Evolutionary conservation across 768 basidiomycete species (phyloP), one percentile per base, ranked within the genome.

Genomic region (Kwoniella bestiolae): DNA sequence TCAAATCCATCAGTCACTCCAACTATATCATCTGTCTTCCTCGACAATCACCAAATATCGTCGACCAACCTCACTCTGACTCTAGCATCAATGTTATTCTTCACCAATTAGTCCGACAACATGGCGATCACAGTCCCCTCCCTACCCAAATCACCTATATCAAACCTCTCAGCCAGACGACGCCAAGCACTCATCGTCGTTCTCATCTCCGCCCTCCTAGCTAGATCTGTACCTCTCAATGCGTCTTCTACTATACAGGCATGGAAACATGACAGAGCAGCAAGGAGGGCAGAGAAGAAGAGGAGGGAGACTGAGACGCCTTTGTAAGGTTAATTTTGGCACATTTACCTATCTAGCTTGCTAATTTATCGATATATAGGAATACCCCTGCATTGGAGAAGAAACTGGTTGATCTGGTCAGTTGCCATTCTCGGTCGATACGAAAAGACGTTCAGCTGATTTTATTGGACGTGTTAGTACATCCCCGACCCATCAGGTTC

Each of bases 401-500:
- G 72, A 77, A 80, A 69, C 71, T 80, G 64, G 76, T 76, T 8
- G 81, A 82, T 56, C 66, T 80, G 44, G 80, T 80, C 38, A 63
- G 79, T 65, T 18, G n/a, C 38, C 18, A 8, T 3, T 5, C 29
- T 32, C 5, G 18, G 35, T 23, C 21, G 11, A 5, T 38, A 25
- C 12, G 11, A 23, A 3, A n/a, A 11, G 9, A 38, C 31, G 8
- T 35, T 35, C 32, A 47, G 23, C 5, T 47, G 23, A 34, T n/a
- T 18, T n/a, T 21, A 21, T 26, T 46, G 60, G 56, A 62, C 18
- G 32, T 46, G 87, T 70, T 82, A 91, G 28, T 92, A 91, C 73
- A 80, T 86, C 18, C 84, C 86, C 31, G 84, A 86, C 60, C 75
- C 83, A 2, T 85, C 86, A 68, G 89, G 88, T 3, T 84, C 84